A percentile compares a stretch with the other conserved stretches of the same genome.
phyloP scores from a whole-genome alignment of 208 protist genomes.

The Naegleria gruberi region DNA sequence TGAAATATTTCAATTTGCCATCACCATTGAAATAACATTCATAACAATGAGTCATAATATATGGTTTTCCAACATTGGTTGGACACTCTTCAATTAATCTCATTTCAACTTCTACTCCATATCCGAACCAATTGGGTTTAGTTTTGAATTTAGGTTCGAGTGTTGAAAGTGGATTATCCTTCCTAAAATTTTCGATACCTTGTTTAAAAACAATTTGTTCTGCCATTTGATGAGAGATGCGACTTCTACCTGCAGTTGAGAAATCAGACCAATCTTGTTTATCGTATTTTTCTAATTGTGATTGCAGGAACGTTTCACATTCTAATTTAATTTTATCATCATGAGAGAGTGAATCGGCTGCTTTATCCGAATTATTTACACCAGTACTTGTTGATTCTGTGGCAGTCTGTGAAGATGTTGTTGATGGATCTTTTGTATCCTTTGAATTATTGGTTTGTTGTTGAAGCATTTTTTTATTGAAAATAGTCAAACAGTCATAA shows the following conservation, averaged over 20 bases:
- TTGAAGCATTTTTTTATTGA: too few relatives aligned
- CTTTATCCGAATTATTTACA: too few relatives aligned
- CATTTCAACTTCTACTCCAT: background rate
- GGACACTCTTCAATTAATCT: background rate
- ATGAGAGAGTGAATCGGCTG: too few relatives aligned
- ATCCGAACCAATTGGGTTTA: background rate
- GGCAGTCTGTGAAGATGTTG: too few relatives aligned
- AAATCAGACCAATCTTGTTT: background rate
- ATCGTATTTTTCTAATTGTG: background rate
- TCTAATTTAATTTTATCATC: too few relatives aligned
- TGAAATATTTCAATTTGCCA: too few relatives aligned
- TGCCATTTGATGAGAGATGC: background rate
- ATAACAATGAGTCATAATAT: background rate
- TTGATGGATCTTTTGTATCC: too few relatives aligned
- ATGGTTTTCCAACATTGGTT: background rate
- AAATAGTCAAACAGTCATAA: too few relatives aligned
- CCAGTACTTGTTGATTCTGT: too few relatives aligned
- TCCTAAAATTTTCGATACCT: background rate
- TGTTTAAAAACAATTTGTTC: background rate
- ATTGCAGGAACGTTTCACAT: background rate
- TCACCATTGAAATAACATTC: slow-evolving; percentile 1
- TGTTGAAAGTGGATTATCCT: background rate
- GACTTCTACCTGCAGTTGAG: background rate
- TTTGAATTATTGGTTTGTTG: too few relatives aligned
- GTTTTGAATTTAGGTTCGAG: background rate